Evolutionary conservation across 495 filamentous ascomycete genomes (phyloP), one percentile per base, ranked within the genome.

Genomic region (Hypoxylon crocopeplum): DNA sequence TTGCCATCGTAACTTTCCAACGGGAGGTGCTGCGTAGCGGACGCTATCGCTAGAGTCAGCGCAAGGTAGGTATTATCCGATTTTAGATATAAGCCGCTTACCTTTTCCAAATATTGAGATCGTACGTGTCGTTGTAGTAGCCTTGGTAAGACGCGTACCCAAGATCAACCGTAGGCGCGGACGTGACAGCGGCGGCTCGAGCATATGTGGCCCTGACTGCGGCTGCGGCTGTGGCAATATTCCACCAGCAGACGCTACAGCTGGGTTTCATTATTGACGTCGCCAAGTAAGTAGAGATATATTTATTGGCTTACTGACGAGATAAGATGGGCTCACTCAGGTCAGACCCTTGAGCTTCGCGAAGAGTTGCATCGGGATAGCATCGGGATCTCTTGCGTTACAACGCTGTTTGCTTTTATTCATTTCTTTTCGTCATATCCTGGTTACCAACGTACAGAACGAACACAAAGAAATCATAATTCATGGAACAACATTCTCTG

Each of bases 101-200:
- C 74, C 75, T 69, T 50, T 72, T 75, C 73, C 73, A 77, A 39
- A 64, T 60, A 61, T 77, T 75, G 19, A 77, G 45, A 6, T 67
- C 70, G 16, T 58, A 69, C 0, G 73, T 54, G 0, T 64, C 19
- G 40, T 75, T 68, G 36, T 61, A 56, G 20, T 66, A 68, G 13
- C 75, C 75, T 24, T 70, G 52, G 45, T 77, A 76, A 46, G 70
- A 75, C 44, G 73, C 73, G 40, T 77, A 77, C 20, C 75, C 75
- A 11, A 74, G 41, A 58, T 76, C 53, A 30, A 75, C 72, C 2
- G 67, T 63, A 11, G 66, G 70, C 13, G 39, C 37, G 0, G 67
- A 46, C 11, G 50, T 17, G 22, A 39, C 30, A 44, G 32, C 13
- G 27, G 7, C 25, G 29, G 24, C 2, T 27, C 25, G 40, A 38